A percentile compares a stretch with the other conserved stretches of the same genome.
phyloP scores from a whole-genome alignment of 1,284 basidiomycete genomes.

The Ustilago xerochloae region DNA sequence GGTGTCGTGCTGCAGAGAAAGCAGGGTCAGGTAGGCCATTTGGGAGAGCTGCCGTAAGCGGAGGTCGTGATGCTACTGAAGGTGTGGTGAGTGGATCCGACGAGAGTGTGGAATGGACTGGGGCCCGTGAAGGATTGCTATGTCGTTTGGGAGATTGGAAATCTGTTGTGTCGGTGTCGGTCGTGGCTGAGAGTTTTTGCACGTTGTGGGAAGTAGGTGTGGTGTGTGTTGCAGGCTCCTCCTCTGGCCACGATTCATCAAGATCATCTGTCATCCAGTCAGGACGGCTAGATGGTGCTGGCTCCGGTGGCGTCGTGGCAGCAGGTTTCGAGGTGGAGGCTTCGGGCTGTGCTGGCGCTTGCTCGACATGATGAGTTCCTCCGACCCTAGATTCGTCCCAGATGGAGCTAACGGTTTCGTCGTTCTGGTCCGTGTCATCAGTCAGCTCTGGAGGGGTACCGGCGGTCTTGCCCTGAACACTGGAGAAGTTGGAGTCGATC shows the following conservation, averaged over 20 bases:
- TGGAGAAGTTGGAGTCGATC: constrained; percentile 49
- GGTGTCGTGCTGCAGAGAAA: constrained; percentile 42
- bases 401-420: constrained; percentile 33
- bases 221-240: constrained; percentile 1
- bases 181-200: not conserved
- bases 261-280: constrained; percentile 54
- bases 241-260: constrained; percentile 50
- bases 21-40: constrained; percentile 30
- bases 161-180: not conserved
- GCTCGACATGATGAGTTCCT: constrained; percentile 3
- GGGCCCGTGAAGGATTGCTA: not conserved
- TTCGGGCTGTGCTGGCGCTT: not conserved
- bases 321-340: not conserved
- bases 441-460: constrained; percentile 30
- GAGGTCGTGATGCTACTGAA: constrained; percentile 9
- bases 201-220: not conserved
- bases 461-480: constrained; percentile 48
- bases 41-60: not conserved
- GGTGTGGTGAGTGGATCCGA: constrained; percentile 9
- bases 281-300: constrained; percentile 8
- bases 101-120: not conserved
- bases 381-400: constrained; percentile 32
- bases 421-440: not conserved
- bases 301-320: not conserved
- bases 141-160: not conserved